Evolutionary conservation across 2,329 filamentous ascomycete genomes (phyloP), one percentile per base, ranked within the genome.

Genomic region (Xylariales sp.): DNA sequence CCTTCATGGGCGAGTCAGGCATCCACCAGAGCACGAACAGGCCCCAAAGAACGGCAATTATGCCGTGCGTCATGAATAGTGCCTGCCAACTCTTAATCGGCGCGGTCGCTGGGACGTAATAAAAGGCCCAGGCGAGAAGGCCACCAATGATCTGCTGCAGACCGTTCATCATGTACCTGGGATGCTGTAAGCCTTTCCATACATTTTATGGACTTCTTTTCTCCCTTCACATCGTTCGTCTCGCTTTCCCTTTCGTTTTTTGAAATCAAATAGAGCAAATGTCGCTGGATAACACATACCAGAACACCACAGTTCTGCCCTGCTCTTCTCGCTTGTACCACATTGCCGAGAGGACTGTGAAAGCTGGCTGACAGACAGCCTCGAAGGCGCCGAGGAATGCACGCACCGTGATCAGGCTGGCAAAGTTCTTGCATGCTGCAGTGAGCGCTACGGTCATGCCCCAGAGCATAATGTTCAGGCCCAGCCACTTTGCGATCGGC

Each of bases 111-210:
- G 61, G 63, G 50, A 80, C 76, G 3, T 76, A 62, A 4, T 68
- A 65, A 47, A 72, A 71, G 44, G 81, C 81, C 55, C 84, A 85
- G 1, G 82, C 81, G 1, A 86, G 65, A 0, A 86, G 69, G 7
- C 83, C 83, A 19, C 83, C 82, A 10, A 85, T 78, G 33, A 87
- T 81, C 51, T 86, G 83, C 53, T 87, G 83, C 1, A 69, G 71
- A 2, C 83, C 83, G 53, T 86, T 87, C 81, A 85, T 86, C 76
- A 84, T 85, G 56, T 84, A 82, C 82, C 82, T 86, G 56, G 78
- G 84, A 0, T 79, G 82, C 15, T 13, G 16, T 17, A 13, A 17
- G 30, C 13, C 12, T 11, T 15, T 15, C 12, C 11, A 15, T 30
- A 12, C 10, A 15, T 13, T 12, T 10, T 13, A 12, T 8, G 3